Percentiles rank a stretch among this genome's conserved stretches.
These are phyloP conservation scores for Calonectria fujianensis DNA, from an alignment of 2,329 filamentous ascomycete genomes.

Conservation along the genomic window DNA sequence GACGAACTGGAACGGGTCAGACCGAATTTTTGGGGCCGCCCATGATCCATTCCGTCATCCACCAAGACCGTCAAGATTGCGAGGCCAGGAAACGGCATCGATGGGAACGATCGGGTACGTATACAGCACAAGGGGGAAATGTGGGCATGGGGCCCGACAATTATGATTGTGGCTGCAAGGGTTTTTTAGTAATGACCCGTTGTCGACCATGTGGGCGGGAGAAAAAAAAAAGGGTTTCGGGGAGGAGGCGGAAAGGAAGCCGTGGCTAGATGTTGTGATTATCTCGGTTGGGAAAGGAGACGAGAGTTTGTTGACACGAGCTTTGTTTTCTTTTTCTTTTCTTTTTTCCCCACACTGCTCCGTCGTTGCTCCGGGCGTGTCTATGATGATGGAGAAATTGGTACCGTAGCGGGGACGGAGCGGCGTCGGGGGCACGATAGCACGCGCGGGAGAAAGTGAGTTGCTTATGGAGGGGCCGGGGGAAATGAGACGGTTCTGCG, in stretches of 20 bases:
- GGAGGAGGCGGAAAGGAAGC: constrained; percentile 25
- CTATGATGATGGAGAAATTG: constrained; percentile 19
- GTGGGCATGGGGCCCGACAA: constrained; percentile 30
- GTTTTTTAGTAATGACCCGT: constrained; percentile 38
- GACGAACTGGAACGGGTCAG: constrained; percentile 23
- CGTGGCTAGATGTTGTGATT: constrained; percentile 31
- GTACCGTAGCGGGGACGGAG: constrained; percentile 1
- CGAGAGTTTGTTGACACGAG: constrained; percentile 21
- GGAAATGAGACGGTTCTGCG: constrained; percentile 25
- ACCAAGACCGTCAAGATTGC: constrained; percentile 32
- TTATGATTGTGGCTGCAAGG: constrained; percentile 30
- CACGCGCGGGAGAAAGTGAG: constrained; percentile 21
- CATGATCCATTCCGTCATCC: constrained; percentile 20
- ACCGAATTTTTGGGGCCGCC: constrained; percentile 25
- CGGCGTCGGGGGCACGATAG: background rate
- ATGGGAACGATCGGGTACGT: constrained; percentile 44
- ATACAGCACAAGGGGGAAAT: constrained; percentile 41
- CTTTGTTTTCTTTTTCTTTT: background rate
- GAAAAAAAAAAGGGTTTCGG: constrained; percentile 36
- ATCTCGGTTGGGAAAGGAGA: constrained; percentile 31
- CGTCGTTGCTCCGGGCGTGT: constrained; percentile 1
- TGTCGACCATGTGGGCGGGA: constrained; percentile 29
- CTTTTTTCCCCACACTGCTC: background rate
- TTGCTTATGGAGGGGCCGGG: background rate
- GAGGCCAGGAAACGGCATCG: constrained; percentile 28